Base-by-base conservation (phyloP, 139 green algal genomes). In the Auxenochlorella pyrenoidosa region DNA sequence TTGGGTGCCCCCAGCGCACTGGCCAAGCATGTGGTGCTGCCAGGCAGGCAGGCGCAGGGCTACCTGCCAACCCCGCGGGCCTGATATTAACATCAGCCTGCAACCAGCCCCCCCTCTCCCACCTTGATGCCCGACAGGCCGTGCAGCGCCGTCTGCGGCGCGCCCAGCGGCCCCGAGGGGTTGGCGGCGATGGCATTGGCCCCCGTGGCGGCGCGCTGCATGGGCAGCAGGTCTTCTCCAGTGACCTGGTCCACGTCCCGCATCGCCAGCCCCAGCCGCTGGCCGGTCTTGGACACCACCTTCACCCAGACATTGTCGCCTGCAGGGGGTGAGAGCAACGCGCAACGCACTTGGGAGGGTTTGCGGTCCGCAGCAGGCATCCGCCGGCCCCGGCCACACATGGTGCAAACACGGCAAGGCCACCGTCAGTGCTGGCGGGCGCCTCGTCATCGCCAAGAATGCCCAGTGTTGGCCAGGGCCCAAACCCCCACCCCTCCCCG, bases 211-310 rank as follows among this genome's bases (percentile, higher is more conserved):
- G 58, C 66, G 30, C 72, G 40, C 63, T 72, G 58, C 77, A 88
- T 86, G 59, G 95, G 96, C 44, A 96, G 82, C 84, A 98, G 89
- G 84, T 98, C 95, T 86, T 93, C 44, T 5, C 75, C 73, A 0
- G 92, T 98, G 16, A 89, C 90, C 86, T 99, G 98, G 94, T 99
- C 96, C 63, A 99, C 98, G 81, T 99, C 97, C 0, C 94, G 89
- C 94, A 99, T 99, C 75, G 89, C 95, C 30, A 99, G 92, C 0
- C 91, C 92, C 34, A 99, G 86, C 21, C 94, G 92, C 81, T 95
- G 92, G 22, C 90, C 86, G 4, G 79, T 76, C 41, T 90, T 88
- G 41, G 85, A 93, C 34, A 98, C 87, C 16, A 97, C 94, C 88
- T 98, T 98, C 47, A 98, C 92, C 94, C 93, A 97, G 40, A 99